Base-by-base conservation (phyloP, 208 protist genomes). In the Angomonas ambiguus region DNA sequence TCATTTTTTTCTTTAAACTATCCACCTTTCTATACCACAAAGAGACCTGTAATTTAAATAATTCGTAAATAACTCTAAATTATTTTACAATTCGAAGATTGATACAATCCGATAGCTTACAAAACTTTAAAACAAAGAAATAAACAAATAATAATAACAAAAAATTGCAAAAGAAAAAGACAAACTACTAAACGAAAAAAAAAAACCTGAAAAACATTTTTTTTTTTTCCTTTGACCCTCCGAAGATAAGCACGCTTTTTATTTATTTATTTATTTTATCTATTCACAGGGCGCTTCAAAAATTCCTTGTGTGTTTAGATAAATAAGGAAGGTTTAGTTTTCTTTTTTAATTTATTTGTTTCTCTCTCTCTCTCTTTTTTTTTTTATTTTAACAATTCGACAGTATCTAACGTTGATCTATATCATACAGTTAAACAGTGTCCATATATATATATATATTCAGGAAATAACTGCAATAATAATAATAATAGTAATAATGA, bases 351-450 rank as follows among this genome's bases (percentile, higher is more conserved):
- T 58, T 51, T 41, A 59, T 31, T 38, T 2, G 35, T 1, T 24
- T 20, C 38, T 67, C n/a, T 69, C 32, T 38, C 49, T 53, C 32
- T 77, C 66, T 33, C 51, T 32, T 31, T 74, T 75, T 45, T 45
- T 22, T 55, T 67, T 38, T 2, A 48, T 51, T 16, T 13, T 56
- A 48, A 2, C 30, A 27, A 42, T 24, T 10, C 5, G 2, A 41
- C 48, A 48, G 27, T 24, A 11, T 65, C 32, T 33, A 65, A 53
- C 42, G 2, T 55, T 31, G 28, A 16, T 1, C 10, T 30, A n/a
- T 3, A 53, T 18, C 48, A 11, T 6, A 53, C 5, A 6, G 11
- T 30, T n/a, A 53, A 53, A n/a, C 5, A 53, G 48, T 59, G 27
- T 56, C 6, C 28, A 56, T 56, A 56, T 56, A 56, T 56, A 56